Conservation (phyloP, 2,329 filamentous ascomycete species). For the Periconia digitata region DNA sequence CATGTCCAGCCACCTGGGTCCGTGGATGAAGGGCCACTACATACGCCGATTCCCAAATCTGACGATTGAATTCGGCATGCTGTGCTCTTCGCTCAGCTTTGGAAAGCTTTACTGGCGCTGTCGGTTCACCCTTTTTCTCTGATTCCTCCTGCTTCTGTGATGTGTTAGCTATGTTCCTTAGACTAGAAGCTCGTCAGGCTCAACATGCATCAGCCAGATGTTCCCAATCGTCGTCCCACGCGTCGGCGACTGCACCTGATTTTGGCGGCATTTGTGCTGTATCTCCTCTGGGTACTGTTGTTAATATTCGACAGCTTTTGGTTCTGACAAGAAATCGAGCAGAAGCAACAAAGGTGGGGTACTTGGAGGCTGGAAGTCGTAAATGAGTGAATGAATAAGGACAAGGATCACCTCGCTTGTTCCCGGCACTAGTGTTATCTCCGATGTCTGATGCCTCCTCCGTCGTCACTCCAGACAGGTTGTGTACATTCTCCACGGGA, state of each 20-base stretch:
- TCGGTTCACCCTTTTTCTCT: slow-evolving; percentile 43
- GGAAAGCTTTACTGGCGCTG: slow-evolving; percentile 55
- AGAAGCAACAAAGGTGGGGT: slow-evolving; percentile 5
- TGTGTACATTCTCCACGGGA: no score
- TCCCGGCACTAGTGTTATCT: slow-evolving; percentile 3
- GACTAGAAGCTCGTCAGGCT: slow-evolving; percentile 2
- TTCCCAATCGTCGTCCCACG: slow-evolving; percentile 95
- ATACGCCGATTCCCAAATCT: slow-evolving; percentile 88
- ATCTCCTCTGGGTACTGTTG: not conserved
- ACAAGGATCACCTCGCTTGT: slow-evolving; percentile 4
- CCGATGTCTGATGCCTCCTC: not conserved
- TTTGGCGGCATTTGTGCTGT: slow-evolving; percentile 29
- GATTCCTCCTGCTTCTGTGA: slow-evolving; percentile 41
- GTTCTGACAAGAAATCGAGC: not conserved
- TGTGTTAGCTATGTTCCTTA: slow-evolving; percentile 18
- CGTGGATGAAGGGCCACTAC: slow-evolving; percentile 25
- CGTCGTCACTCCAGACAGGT: no score
- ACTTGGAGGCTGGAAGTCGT: slow-evolving; percentile 32
- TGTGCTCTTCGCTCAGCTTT: slow-evolving; percentile 77
- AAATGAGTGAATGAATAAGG: no score
- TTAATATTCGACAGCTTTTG: not conserved
- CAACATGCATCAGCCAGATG: slow-evolving; percentile 67
- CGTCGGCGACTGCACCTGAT: slow-evolving; percentile 53
- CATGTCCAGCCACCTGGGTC: not conserved
- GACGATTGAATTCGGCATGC: slow-evolving; percentile 81